Base-by-base conservation (phyloP, 78 protist genomes). In the Dictyostelium purpureum region DNA sequence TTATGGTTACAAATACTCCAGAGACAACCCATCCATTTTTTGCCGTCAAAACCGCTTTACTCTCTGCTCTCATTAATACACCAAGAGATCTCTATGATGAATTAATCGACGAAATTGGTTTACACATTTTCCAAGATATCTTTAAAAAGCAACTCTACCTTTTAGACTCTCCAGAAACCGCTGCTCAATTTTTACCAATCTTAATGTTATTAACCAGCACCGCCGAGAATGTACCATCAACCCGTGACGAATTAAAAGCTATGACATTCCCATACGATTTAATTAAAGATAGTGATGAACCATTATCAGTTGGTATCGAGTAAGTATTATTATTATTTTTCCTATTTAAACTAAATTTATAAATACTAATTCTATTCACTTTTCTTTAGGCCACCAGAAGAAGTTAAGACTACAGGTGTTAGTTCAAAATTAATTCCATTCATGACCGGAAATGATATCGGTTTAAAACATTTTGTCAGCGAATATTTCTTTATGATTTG, bases 341-440 rank as follows among this genome's bases (percentile, higher is more conserved):
- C 10, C 18, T 38, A 6, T 47, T 19, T 38, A 24, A 2, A 37
- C 7, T 57, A 33, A 61, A 42, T 28, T 21, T 4, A 6, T 5
- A 69, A 5, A 18, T n/a, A 26, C 4, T n/a, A 10, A 18, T n/a
- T n/a, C 9, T 6, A 14, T 33, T 63, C 16, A 33, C 38, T 33
- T 1, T 63, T 7, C 0, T 31, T 59, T 35, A 81, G 89, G 54
- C 66, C 92, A 85, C 92, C 92, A 38, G 79, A 73, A 35, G 82
- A 70, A 73, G 54, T 69, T 56, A 51, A 42, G 11, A 57, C 31
- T 35, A 77, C 69, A 35, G 92, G 82, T 51, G 26, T 85, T 18
- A 73, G 82, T 85, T 37, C 92, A 51, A 85, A 51, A 85, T 56
- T 85, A 28, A 85, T 85, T 59, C 92, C 92, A 85, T 73, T 73